Evolutionary conservation across 108 stramenopile genomes (phyloP), one percentile per base, ranked within the genome.

Genomic region (Nitzschia putrida): DNA sequence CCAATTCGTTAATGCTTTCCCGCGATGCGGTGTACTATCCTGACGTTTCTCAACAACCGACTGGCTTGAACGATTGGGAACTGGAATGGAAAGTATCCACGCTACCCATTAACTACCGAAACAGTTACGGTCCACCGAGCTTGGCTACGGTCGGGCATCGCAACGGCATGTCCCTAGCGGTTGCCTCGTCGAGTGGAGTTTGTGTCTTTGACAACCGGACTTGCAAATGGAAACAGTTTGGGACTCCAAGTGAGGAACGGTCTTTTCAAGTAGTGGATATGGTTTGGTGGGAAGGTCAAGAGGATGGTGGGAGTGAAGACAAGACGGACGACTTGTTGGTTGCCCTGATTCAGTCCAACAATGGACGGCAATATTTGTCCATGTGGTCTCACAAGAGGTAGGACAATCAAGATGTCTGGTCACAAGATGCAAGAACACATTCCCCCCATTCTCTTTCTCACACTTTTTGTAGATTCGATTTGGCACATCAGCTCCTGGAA

Each of bases 231-330:
- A 67, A 64, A 49, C 74, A 61, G 18, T 75, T 80, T 40, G 73
- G 73, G 13, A 75, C 45, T 14, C 71, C 72, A 12, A 61, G 18
- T 22, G 73, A 71, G 44, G 80, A 74, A 63, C 34, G 65, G 25
- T 71, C 59, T 11, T 80, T 80, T 60, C 59, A 50, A 59, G 69
- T 75, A n/a, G 43, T 80, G 24, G 53, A 58, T 18, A 75, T 80
- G 73, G 50, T 57, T 8, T 80, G 80, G 80, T 80, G 80, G 80
- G 80, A 80, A 67, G 73, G 73, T 41, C 20, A 52, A 25, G 42
- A 18, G 14, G 40, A 1, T 34, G 18, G 20, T 63, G 44, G 61
- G 8, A 38, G 23, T 23, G 64, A 69, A 38, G 66, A 67, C 29
- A 24, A 54, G 12, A 66, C 34, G 7, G 61, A 63, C 23, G 80